phyloP scores from a whole-genome alignment of 1,284 basidiomycete genomes.

The Irpex sp. region DNA sequence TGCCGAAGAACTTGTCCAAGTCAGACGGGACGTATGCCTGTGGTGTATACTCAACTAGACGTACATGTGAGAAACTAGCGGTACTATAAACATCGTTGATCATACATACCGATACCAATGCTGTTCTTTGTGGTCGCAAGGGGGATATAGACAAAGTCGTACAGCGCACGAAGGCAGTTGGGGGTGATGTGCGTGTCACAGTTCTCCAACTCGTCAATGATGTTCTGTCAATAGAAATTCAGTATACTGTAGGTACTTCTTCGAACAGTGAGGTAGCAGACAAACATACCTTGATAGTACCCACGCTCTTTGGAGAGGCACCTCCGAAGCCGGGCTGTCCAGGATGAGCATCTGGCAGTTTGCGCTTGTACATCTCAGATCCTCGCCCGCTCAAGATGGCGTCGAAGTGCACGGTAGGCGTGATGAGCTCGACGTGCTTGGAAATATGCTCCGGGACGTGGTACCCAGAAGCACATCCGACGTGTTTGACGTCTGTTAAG shows the following conservation, averaged over 20 bases:
- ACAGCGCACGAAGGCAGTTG: slow-evolving; percentile 50
- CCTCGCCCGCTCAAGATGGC: slow-evolving; percentile 9
- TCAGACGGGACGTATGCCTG: slow-evolving; percentile 42
- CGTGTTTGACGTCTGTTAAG: slow-evolving; percentile 26
- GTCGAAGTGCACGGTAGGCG: slow-evolving; percentile 23
- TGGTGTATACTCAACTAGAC: slow-evolving; percentile 45
- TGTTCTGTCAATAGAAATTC: neutral
- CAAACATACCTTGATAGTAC: neutral
- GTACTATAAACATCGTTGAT: neutral
- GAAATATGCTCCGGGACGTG: slow-evolving; percentile 21
- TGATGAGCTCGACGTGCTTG: slow-evolving; percentile 22
- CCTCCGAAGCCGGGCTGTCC: neutral
- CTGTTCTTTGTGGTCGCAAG: slow-evolving; percentile 41
- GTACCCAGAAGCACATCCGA: slow-evolving; percentile 28
- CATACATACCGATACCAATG: slow-evolving; percentile 43
- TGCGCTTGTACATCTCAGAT: neutral
- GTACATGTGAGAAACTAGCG: neutral
- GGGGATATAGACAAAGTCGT: slow-evolving; percentile 46
- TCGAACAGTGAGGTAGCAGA: neutral
- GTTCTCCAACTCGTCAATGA: slow-evolving; percentile 6
- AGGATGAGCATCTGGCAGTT: neutral
- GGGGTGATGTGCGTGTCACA: slow-evolving; percentile 50
- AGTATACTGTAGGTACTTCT: too few relatives aligned
- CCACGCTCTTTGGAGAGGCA: neutral
- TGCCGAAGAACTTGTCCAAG: slow-evolving; percentile 43